Base-by-base conservation (phyloP, 83 land plant species). In the Diphasiastrum complanatum region DNA sequence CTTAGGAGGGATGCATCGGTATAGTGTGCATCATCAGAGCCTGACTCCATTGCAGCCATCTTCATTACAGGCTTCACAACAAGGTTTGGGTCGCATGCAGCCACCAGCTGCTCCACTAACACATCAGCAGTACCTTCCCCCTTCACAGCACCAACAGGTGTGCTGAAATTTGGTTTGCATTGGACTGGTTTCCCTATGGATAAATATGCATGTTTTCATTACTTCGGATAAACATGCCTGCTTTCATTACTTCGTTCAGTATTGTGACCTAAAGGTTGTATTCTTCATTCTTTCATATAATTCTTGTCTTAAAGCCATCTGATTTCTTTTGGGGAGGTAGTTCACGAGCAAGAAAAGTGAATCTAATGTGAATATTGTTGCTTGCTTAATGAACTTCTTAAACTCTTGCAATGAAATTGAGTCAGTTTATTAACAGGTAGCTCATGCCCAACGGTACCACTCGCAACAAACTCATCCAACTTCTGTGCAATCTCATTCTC, bases 111-210 rank as follows among this genome's bases (percentile, higher is more conserved):
- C 63, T 30, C 51, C 45, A n/a, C 12, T 58, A 34, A 1, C 49
- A 14, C 45, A 61, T 27, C 70, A 26, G 16, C 70, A 67, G 66
- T 67, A 69, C 20, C 68, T 48, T 43, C 50, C 73, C 23, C 46
- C 60, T 20, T 4, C 55, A 26, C 45, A 63, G 63, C 63, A 60
- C 33, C 70, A 70, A 40, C 68, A 63, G 73, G 73, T 70, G 14
- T 12, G 62, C 52, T 14, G 8, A 50, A 14, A 50, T 14, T 40
- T 40, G 43, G 43, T 16, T 40, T 16, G 43, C 16, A 40, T 8
- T 16, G 16, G 16, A 40, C 12, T 8, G 43, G 12, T 8, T 40
- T 40, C 43, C 43, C 6, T 50, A 50, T 28, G 5, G 56, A 50
- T 19, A 52, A 14, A 33, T 26, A 29, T 67, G 18, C 50, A 57